phyloP scores from a whole-genome alignment of 176 grass and related monocot genomes.

The Puya raimondii region DNA sequence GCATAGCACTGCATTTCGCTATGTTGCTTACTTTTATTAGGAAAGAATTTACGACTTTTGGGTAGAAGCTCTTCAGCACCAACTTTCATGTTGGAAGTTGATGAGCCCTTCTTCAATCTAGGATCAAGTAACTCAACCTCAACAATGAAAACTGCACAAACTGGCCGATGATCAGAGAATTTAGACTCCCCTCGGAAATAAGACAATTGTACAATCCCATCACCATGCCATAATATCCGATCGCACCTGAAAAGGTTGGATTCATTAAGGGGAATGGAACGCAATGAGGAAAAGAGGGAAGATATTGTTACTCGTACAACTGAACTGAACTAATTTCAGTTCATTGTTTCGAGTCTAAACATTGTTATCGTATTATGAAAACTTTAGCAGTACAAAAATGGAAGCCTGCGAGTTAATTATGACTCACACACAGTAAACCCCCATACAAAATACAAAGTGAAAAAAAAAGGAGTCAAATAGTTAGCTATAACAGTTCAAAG shows the following conservation, averaged over 20 bases:
- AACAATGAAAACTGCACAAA: slow-evolving; percentile 50
- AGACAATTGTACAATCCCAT: slow-evolving; percentile 44
- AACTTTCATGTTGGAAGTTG: slow-evolving; percentile 51
- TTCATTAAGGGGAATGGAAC: neutral
- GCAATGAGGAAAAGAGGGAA: neutral
- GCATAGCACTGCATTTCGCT: neutral
- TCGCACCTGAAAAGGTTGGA: slow-evolving; percentile 54
- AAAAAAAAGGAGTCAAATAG: neutral
- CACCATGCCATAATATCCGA: slow-evolving; percentile 68
- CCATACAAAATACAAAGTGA: too few relatives aligned
- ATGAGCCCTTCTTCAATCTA: slow-evolving; percentile 32
- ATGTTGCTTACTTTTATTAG: slow-evolving; percentile 24
- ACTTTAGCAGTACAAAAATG: neutral
- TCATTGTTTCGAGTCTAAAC: neutral
- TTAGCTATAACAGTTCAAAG: neutral
- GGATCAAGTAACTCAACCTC: slow-evolving; percentile 33
- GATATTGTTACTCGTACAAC: neutral
- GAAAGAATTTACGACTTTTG: slow-evolving; percentile 8
- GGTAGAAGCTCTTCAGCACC: slow-evolving; percentile 58
- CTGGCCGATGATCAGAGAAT: slow-evolving; percentile 74
- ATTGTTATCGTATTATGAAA: neutral
- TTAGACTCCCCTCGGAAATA: slow-evolving; percentile 61
- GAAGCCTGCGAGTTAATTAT: neutral
- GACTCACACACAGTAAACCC: too few relatives aligned
- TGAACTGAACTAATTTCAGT: neutral